Evolutionary conservation across 2,329 filamentous ascomycete genomes (phyloP), one percentile per base, ranked within the genome.

Genomic region (Dissoconium aciculare): DNA sequence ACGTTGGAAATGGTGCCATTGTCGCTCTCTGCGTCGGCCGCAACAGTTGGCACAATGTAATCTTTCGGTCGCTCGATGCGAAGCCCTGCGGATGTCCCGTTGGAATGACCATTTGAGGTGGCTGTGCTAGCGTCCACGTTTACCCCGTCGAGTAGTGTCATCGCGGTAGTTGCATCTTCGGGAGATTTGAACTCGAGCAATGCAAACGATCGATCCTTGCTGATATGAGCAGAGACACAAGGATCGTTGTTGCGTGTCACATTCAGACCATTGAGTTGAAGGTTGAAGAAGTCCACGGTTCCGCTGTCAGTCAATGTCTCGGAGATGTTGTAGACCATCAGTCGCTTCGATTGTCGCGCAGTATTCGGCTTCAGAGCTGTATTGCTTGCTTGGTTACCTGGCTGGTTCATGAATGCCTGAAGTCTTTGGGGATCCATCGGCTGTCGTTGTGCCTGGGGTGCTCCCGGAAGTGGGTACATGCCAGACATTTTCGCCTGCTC

Each of bases 401-500:
- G 80, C 52, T 91, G 84, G 54, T 81, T 85, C 73, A 94, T 91
- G 56, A 98, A 92, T 13, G 87, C 84, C 55, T 94, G 84, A 28
- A 98, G 68, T 56, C 87, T 87, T 47, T 74, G 81, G 11, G 87
- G 85, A 46, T 98, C 89, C 77, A 95, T 89, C 17, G 83, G 78
- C 51, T 94, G 85, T n/a, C n/a, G n/a, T 23, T 23, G 19, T 55
- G 93, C 84, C 45, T 89, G 75, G 32, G 89, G 89, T 38, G 89
- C 89, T 42, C 89, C 89, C 3, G 89, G 89, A 27, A 99, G 72
- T 37, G 91, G 85, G 63, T 98, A 99, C 89, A 98, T 94, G 63
- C 87, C 74, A 3, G 91, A 98, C 26, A 98, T 69, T 64, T 99
- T 99, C 30, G 89, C 91, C 57, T 98, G 91, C 58, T 98, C 91